Percentiles rank a stretch among this genome's conserved stretches.
These are phyloP conservation scores for Barnettozyma sp. DNA, from an alignment of 805 yeast species.

Conservation along the genomic window DNA sequence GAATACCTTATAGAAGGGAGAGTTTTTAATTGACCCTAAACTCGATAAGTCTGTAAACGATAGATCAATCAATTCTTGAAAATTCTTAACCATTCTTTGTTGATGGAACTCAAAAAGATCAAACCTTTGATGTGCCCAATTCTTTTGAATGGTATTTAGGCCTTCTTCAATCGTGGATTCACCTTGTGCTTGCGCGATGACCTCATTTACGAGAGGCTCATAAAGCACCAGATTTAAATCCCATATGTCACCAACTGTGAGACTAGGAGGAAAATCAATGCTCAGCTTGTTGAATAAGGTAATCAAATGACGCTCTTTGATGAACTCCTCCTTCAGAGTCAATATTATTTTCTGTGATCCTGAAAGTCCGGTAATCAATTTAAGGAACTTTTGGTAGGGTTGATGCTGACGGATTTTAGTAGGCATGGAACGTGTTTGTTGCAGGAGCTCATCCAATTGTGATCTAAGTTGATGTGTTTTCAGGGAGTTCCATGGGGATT, in stretches of 20 bases:
- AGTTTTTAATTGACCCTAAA: constrained; percentile 62
- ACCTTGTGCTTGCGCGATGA: constrained; percentile 60
- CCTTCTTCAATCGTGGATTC: constrained; percentile 62
- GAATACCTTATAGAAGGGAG: constrained; percentile 53
- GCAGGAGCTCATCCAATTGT: constrained; percentile 44
- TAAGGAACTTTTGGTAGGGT: constrained; percentile 57
- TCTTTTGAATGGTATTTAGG: constrained; percentile 39
- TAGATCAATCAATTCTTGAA: constrained; percentile 56
- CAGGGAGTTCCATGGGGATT: constrained; percentile 42
- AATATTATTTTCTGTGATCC: constrained; percentile 28
- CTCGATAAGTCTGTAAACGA: constrained; percentile 56
- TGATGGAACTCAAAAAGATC: constrained; percentile 47
- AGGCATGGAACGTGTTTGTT: constrained; percentile 45
- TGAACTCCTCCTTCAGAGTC: constrained; percentile 45
- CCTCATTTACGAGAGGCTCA: constrained; percentile 37
- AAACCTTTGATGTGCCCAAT: constrained; percentile 51
- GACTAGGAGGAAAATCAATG: neutral
- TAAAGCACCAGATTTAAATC: constrained; percentile 42
- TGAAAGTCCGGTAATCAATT: constrained; percentile 30
- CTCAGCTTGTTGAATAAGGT: constrained; percentile 33
- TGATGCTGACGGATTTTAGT: constrained; percentile 55
- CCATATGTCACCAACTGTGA: constrained; percentile 44
- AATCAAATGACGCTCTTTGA: constrained; percentile 66
- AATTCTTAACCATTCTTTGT: constrained; percentile 54
- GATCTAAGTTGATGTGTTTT: constrained; percentile 39